phyloP scores from a whole-genome alignment of 108 stramenopile species.

The Nitzschia palea region DNA sequence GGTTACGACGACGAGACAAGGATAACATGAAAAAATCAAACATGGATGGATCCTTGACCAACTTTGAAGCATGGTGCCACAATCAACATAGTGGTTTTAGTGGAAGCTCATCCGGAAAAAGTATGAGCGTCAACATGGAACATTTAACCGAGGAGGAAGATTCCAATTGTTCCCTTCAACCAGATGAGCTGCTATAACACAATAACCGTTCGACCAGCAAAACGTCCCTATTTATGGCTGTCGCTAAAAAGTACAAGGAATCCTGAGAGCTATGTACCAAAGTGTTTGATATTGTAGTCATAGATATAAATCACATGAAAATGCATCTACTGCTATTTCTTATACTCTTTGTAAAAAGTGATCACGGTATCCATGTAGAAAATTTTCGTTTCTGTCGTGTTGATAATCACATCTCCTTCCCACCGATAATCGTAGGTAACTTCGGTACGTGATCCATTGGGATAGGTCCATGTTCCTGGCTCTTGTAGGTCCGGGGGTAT shows the following conservation, averaged over 20 bases:
- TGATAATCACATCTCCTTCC: neutral
- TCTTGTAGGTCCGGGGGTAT: conserved; percentile 1
- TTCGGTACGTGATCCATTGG: conserved; percentile 8
- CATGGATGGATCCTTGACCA: conserved; percentile 17
- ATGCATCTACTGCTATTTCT: neutral
- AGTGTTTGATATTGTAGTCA: too few relatives aligned
- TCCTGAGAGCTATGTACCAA: neutral
- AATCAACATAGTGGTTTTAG: conserved; percentile 14
- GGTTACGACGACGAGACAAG: conserved; percentile 39
- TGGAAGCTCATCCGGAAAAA: neutral
- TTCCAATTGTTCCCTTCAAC: neutral
- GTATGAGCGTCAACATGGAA: neutral
- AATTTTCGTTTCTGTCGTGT: neutral
- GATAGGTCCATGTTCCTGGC: conserved; percentile 16
- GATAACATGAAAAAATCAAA: conserved; percentile 11
- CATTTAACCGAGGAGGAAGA: neutral
- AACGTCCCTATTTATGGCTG: too few relatives aligned
- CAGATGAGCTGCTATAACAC: neutral
- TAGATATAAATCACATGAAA: neutral
- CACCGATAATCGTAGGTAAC: neutral
- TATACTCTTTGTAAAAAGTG: neutral
- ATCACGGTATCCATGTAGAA: conserved; percentile 18
- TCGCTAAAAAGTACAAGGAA: too few relatives aligned
- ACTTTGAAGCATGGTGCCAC: conserved; percentile 28
- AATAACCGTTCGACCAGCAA: too few relatives aligned